phyloP scores from a whole-genome alignment of 2,329 filamentous ascomycete species.

The Nemania serpens region DNA sequence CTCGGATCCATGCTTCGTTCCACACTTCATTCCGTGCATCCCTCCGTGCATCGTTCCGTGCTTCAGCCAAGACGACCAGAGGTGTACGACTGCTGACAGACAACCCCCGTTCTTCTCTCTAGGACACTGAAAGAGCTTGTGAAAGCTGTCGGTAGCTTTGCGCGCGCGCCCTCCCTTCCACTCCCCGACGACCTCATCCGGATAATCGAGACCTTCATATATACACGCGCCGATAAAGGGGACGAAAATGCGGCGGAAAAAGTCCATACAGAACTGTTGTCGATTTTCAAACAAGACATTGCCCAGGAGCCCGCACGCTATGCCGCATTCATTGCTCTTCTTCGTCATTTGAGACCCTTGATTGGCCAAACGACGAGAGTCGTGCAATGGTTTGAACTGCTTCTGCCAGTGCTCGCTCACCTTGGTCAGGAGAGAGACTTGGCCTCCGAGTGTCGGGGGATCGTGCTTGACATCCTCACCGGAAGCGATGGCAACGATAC shows the following conservation, averaged over 20 bases:
- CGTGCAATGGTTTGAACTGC: conserved; percentile 72
- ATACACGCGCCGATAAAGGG: conserved; percentile 65
- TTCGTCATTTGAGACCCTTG: conserved; percentile 66
- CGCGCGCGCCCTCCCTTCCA: conserved; percentile 58
- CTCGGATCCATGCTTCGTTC: too few species aligned
- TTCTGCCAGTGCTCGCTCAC: conserved; percentile 60
- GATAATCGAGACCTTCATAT: conserved; percentile 69
- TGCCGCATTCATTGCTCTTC: conserved; percentile 70
- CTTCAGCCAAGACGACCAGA: too few species aligned
- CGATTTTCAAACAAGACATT: conserved; percentile 69
- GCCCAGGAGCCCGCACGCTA: conserved; percentile 59
- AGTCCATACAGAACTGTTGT: conserved; percentile 72
- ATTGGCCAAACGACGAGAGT: conserved; percentile 67
- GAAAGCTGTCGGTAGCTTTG: conserved; percentile 59
- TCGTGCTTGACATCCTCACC: conserved; percentile 66
- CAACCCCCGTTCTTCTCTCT: not conserved
- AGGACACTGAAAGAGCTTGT: conserved; percentile 65
- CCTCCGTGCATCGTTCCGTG: too few species aligned
- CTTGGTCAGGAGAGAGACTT: conserved; percentile 66
- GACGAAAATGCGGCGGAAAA: conserved; percentile 73
- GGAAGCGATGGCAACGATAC: conserved; percentile 64
- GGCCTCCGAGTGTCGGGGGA: conserved; percentile 67
- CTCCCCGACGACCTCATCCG: conserved; percentile 68
- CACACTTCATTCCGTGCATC: too few species aligned
- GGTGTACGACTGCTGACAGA: conserved; percentile 26